Evolutionary conservation across 768 basidiomycete species (phyloP).

Genomic region (Kwoniella dendrophila): DNA sequence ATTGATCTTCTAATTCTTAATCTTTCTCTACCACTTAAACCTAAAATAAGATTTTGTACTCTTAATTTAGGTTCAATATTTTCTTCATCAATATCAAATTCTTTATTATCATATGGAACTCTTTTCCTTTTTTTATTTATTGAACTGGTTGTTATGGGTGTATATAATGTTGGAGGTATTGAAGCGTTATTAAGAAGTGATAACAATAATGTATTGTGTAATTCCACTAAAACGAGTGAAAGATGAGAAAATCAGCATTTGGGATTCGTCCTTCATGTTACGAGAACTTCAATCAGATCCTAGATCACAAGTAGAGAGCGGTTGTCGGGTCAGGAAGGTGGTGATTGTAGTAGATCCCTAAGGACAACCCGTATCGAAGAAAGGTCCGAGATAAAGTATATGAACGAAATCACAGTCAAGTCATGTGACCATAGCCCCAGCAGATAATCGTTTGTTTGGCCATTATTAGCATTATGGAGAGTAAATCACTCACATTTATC

Average conservation of each 20-base stretch:
- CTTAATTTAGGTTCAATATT: conserved; percentile 33
- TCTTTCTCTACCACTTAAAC: conserved; percentile 33
- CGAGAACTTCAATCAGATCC: too few relatives aligned
- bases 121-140: conserved; percentile 30
- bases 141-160: conserved; percentile 5
- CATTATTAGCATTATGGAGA: too few relatives aligned
- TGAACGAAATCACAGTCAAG: too few relatives aligned
- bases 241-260: too few relatives aligned
- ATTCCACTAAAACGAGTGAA: conserved; percentile 25
- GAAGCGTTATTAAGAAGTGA: conserved; percentile 43
- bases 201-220: conserved; percentile 45
- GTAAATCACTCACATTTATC: conserved; percentile 34
- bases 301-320: too few relatives aligned
- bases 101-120: conserved; percentile 26
- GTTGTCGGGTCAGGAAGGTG: too few relatives aligned
- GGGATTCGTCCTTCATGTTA: too few relatives aligned
- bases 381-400: too few relatives aligned
- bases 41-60: conserved; percentile 36
- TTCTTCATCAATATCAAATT: conserved; percentile 41
- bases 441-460: too few relatives aligned
- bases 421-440: too few relatives aligned
- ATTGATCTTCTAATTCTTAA: conserved; percentile 30
- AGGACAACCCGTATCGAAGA: too few relatives aligned
- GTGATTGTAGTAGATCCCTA: too few relatives aligned
- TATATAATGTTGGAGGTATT: conserved; percentile 20